Percentiles rank a stretch among this genome's conserved stretches.
Evolutionary conservation across 129 eudicot species (phyloP).

Genomic region (Arctium minus): DNA sequence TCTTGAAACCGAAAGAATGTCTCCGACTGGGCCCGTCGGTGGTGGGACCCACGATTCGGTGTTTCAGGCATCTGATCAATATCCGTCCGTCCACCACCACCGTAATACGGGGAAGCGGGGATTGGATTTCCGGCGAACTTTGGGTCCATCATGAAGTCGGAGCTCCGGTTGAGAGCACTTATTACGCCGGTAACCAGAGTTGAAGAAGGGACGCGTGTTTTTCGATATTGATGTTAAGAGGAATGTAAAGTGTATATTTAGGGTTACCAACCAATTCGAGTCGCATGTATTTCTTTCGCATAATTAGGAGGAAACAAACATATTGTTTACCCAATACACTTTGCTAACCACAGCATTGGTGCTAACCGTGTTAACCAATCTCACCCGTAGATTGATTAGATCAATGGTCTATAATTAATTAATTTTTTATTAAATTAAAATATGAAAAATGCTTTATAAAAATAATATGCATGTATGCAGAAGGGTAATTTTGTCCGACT

Average conservation of each 20-base stretch:
- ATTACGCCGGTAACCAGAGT: background rate
- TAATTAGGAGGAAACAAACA: too few species aligned
- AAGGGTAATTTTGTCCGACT: too few species aligned
- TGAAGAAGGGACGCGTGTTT: background rate
- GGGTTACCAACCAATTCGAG: background rate
- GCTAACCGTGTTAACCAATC: too few species aligned
- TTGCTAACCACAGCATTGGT: too few species aligned
- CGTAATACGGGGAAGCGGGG: conserved; percentile 4
- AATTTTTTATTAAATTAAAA: too few species aligned
- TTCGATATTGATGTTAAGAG: background rate
- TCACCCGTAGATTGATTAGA: too few species aligned
- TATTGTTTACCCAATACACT: too few species aligned
- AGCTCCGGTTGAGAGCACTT: background rate
- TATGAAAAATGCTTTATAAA: too few species aligned
- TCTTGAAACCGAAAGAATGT: conserved; percentile 72
- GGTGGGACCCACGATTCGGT: conserved; percentile 51
- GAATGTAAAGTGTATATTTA: background rate
- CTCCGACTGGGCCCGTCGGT: conserved; percentile 90
- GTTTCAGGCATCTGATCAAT: conserved; percentile 59
- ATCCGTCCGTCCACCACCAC: conserved; percentile 19
- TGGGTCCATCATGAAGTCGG: conserved; percentile 36
- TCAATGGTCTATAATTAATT: too few species aligned
- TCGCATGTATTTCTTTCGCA: background rate
- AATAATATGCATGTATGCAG: too few species aligned
- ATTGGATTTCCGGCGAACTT: conserved; percentile 51